These are phyloP conservation scores for Sesbania bispinosa DNA, from an alignment of 306 rosid genomes.

Conservation along the genomic window DNA sequence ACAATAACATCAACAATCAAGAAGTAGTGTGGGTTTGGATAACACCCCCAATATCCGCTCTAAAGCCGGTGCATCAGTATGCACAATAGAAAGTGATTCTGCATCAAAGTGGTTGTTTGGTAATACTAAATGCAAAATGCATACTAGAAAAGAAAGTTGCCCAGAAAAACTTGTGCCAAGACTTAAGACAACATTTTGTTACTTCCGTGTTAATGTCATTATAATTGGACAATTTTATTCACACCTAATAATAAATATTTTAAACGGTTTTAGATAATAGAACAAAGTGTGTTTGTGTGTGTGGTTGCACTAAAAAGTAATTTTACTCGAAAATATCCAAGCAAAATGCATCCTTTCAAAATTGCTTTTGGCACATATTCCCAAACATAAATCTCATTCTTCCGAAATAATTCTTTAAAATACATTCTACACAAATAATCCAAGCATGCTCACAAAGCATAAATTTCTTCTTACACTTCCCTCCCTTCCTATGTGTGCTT, in stretches of 20 bases:
- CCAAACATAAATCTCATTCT: conserved; percentile 7
- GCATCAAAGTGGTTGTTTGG: background rate
- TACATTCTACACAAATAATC: background rate
- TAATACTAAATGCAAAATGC: conserved; percentile 21
- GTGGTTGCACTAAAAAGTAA: too few relatives aligned
- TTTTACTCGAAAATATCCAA: conserved; percentile 3
- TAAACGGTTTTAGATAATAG: too few relatives aligned
- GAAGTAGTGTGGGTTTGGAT: background rate
- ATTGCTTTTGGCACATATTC: background rate
- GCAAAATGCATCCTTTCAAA: background rate
- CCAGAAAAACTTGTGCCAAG: background rate
- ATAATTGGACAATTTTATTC: conserved; percentile 6
- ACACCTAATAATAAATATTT: too few relatives aligned
- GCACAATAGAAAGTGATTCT: too few relatives aligned
- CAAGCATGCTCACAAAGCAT: conserved; percentile 14
- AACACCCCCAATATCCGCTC: too few relatives aligned
- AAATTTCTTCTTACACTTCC: too few relatives aligned
- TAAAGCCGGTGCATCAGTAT: too few relatives aligned
- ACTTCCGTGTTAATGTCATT: too few relatives aligned
- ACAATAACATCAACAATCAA: conserved; percentile 15
- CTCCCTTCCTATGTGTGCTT: too few relatives aligned
- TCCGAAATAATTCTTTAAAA: background rate
- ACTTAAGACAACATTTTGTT: too few relatives aligned
- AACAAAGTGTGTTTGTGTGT: too few relatives aligned
- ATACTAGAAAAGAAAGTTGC: conserved; percentile 11